Conservation (phyloP, 805 yeast genomes). For the baker's yeast (Saccharomyces cerevisiae) region DNA sequence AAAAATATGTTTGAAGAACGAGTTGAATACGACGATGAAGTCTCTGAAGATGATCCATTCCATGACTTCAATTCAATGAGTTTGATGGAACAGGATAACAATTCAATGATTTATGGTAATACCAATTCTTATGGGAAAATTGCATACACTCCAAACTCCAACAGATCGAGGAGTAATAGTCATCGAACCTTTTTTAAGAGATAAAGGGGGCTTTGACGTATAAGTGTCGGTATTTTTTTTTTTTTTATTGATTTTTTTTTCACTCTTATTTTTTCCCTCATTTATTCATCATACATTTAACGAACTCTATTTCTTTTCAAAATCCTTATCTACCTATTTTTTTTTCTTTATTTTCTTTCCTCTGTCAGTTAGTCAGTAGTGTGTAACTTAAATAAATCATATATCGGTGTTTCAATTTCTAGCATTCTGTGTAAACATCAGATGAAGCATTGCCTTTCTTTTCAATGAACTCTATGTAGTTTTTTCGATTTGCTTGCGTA, state of each 20-base stretch:
- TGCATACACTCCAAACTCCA: constrained; percentile 34
- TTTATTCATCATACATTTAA: background rate
- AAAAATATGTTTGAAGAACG: constrained; percentile 26
- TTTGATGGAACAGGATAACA: constrained; percentile 61
- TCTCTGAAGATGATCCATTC: constrained; percentile 60
- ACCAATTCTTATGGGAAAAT: constrained; percentile 36
- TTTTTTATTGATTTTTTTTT: background rate
- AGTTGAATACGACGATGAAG: constrained; percentile 28
- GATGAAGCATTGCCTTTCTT: background rate
- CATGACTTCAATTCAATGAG: constrained; percentile 79
- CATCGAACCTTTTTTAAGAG: constrained; percentile 25
- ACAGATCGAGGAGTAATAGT: constrained; percentile 32
- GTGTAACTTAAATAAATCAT: background rate
- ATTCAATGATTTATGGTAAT: constrained; percentile 42
- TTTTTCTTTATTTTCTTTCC: background rate
- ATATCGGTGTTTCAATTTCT: background rate
- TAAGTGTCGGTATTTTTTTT: background rate
- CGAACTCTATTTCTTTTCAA: background rate
- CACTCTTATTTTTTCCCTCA: background rate
- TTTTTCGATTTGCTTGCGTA: background rate
- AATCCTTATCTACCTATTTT: background rate
- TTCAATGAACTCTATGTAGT: background rate
- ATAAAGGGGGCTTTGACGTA: background rate
- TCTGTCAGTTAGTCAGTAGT: background rate
- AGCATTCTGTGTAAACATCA: background rate